Percentiles rank a stretch among this genome's conserved stretches.
Evolutionary conservation across 768 basidiomycete species (phyloP).

Genomic region (Panus rudis): DNA sequence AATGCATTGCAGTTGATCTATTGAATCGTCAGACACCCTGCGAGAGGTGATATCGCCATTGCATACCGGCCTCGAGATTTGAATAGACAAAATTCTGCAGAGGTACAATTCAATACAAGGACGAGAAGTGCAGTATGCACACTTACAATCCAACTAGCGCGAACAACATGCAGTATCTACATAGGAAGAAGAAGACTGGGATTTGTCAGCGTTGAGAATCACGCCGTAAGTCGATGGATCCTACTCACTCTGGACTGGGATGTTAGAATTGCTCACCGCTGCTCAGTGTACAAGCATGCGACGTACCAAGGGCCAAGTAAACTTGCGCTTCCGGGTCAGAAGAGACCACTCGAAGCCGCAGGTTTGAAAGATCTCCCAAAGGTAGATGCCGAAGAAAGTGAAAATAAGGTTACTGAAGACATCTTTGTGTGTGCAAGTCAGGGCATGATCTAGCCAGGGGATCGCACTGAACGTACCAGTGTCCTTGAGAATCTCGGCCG

Average conservation of each 20-base stretch:
- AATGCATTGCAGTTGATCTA: slow-evolving; percentile 62
- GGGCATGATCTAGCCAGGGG: neutral
- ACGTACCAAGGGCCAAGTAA: slow-evolving; percentile 67
- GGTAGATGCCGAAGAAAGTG: slow-evolving; percentile 55
- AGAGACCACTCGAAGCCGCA: slow-evolving; percentile 64
- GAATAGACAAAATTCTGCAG: slow-evolving; percentile 50
- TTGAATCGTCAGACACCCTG: neutral
- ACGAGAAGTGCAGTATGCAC: neutral
- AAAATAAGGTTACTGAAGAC: slow-evolving; percentile 56
- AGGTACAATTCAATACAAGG: neutral
- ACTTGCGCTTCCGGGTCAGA: slow-evolving; percentile 45
- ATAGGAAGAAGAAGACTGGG: slow-evolving; percentile 61
- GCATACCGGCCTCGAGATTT: slow-evolving; percentile 39
- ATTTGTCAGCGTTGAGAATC: neutral
- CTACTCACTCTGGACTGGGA: neutral
- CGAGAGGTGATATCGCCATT: neutral
- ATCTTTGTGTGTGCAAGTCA: too few species aligned
- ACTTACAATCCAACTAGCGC: slow-evolving; percentile 59
- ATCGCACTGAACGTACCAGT: slow-evolving; percentile 3
- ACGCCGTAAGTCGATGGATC: neutral
- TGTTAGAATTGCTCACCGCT: neutral
- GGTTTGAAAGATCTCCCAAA: slow-evolving; percentile 63
- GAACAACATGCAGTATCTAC: slow-evolving; percentile 66
- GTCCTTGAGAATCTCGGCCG: slow-evolving; percentile 36
- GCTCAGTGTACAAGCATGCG: slow-evolving; percentile 29